Evolutionary conservation across 257 asterid species (phyloP), one percentile per base, ranked within the genome.

Genomic region (Solanum medicagineum): DNA sequence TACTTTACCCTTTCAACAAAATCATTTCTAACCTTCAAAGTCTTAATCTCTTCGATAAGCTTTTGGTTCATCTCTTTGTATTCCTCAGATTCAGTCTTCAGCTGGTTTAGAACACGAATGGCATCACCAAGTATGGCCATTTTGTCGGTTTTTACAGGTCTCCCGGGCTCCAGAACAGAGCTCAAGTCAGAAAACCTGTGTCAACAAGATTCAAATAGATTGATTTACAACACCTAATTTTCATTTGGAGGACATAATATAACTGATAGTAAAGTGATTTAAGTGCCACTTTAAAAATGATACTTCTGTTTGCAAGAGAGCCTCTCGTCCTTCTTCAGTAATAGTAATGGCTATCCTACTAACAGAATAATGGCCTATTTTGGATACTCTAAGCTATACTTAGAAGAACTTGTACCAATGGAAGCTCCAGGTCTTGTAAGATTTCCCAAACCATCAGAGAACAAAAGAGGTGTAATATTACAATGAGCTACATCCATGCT

Each of bases 101-200:
- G 92, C 90, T 92, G 93, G 70, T 88, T 89, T 84, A 94, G 42
- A 59, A 74, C 85, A 85, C 97, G 88, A 81, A 93, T 92, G 74
- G 98, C 93, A 88, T 94, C 97, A 51, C 93, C 86, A 51, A 94
- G 95, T 80, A 94, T 91, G 62, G 92, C 94, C 81, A 92, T 85
- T 87, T 93, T 94, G 89, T 94, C 98, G 19, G 94, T 92, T 92
- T 86, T 93, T 56, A 87, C 90, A 69, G 97, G 93, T 87, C 91
- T 90, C 81, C 92, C 97, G 24, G 97, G 98, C 82, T 92, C 97
- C 91, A 94, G 89, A 83, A 85, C 60, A 80, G 92, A 90, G 63
- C 92, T 92, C 74, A 94, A 83, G 73, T 93, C 97, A 10, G 94
- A 86, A 87, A 94, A 94, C 91, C 98, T 94, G 85, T 87, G 62